Evolutionary conservation across 2,329 filamentous ascomycete genomes (phyloP).

Genomic region (Coniosporium tulheliwenetii): DNA sequence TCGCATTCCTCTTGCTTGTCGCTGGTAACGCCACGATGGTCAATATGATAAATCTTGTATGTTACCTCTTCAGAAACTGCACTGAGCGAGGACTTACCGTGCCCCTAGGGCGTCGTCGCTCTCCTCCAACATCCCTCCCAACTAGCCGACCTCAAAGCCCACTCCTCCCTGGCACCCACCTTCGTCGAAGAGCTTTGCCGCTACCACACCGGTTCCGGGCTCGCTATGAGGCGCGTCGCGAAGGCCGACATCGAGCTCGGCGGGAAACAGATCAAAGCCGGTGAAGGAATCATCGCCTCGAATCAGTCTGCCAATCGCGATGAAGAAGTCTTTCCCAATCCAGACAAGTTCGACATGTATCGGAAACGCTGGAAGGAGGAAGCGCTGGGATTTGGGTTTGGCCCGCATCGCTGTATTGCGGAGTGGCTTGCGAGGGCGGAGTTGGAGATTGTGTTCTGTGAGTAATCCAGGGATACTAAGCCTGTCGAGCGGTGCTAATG

Average conservation of each 20-base stretch:
- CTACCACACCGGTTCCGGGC: slow-evolving; percentile 30
- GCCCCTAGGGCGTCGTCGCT: slow-evolving; percentile 25
- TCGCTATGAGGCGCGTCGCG: slow-evolving; percentile 32
- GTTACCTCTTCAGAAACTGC: not conserved
- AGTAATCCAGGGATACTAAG: slow-evolving; percentile 6
- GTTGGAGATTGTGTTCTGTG: slow-evolving; percentile 28
- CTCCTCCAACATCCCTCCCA: slow-evolving; percentile 28
- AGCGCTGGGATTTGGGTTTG: slow-evolving; percentile 30
- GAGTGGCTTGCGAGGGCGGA: slow-evolving; percentile 28
- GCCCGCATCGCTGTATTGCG: slow-evolving; percentile 30
- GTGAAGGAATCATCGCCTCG: slow-evolving; percentile 31
- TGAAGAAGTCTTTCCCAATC: slow-evolving; percentile 24
- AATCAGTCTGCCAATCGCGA: slow-evolving; percentile 34
- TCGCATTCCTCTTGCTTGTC: slow-evolving; percentile 34
- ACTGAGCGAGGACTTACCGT: not conserved
- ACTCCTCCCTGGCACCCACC: slow-evolving; percentile 18
- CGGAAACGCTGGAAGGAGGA: slow-evolving; percentile 18
- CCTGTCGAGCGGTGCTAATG: not conserved
- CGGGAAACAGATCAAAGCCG: slow-evolving; percentile 25
- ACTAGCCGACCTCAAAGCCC: slow-evolving; percentile 23
- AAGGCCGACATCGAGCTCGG: slow-evolving; percentile 30
- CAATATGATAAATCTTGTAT: slow-evolving; percentile 32
- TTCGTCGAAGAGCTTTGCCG: slow-evolving; percentile 36
- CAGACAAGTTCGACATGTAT: slow-evolving; percentile 29
- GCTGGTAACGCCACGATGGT: slow-evolving; percentile 38